Percentiles rank a stretch among this genome's conserved stretches.
These are phyloP conservation scores for Amphicarpaea edgeworthii DNA, from an alignment of 306 rosid genomes.

Conservation along the genomic window DNA sequence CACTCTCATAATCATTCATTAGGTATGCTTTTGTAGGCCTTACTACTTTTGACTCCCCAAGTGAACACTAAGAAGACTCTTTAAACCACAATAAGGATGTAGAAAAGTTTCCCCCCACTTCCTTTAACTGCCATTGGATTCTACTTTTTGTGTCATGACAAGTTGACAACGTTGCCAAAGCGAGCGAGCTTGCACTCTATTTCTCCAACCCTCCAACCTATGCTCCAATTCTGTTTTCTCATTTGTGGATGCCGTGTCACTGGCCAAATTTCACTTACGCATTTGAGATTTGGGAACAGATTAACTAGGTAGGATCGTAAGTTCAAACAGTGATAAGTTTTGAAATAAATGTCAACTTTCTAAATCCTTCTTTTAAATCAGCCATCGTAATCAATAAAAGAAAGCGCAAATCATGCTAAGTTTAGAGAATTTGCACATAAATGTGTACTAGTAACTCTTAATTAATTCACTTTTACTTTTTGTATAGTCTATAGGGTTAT, in stretches of 20 bases:
- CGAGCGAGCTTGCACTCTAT: slow-evolving; percentile 3
- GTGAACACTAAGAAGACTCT: slow-evolving; percentile 38
- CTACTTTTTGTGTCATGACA: slow-evolving; percentile 33
- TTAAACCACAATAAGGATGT: slow-evolving; percentile 17
- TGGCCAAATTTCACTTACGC: not conserved
- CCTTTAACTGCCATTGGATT: slow-evolving; percentile 48
- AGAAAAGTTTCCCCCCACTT: slow-evolving; percentile 33
- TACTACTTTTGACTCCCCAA: slow-evolving; percentile 31
- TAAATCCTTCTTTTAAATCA: slow-evolving; percentile 10
- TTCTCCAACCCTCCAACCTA: not conserved
- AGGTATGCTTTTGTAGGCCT: slow-evolving; percentile 20
- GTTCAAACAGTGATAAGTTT: not conserved
- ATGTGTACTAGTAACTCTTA: not conserved
- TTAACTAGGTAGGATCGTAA: not conserved
- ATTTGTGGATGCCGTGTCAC: slow-evolving; percentile 40
- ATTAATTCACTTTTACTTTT: not conserved
- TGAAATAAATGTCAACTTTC: not conserved
- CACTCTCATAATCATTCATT: slow-evolving; percentile 36
- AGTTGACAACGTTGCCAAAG: not conserved
- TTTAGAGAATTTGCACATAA: not conserved
- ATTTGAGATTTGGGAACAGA: not conserved
- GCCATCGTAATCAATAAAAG: not conserved
- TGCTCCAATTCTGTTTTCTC: not conserved
- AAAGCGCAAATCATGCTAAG: not conserved
- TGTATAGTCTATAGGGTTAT: not conserved